Percentiles rank a stretch among this genome's conserved stretches.
These are phyloP conservation scores for Lentinula lateritia DNA, from an alignment of 768 basidiomycete genomes.

Conservation along the genomic window DNA sequence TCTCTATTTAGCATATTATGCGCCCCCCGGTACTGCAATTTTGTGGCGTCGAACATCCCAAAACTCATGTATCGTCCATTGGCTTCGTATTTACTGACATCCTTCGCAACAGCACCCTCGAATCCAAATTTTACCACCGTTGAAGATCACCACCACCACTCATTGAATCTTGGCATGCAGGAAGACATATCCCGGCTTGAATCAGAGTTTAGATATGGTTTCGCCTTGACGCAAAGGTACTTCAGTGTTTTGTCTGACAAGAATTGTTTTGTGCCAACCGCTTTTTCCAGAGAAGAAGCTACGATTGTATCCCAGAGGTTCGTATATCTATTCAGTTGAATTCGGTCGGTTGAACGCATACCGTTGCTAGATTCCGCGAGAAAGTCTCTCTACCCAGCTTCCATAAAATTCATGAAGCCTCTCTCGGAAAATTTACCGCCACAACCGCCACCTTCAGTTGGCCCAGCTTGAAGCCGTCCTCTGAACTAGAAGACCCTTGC, in stretches of 20 bases:
- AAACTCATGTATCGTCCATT: background rate
- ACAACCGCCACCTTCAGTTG: slow-evolving; percentile 42
- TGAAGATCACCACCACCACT: background rate
- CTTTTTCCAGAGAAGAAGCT: background rate
- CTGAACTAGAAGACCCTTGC: slow-evolving; percentile 11
- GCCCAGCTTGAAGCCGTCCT: slow-evolving; percentile 40
- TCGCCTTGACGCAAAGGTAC: background rate
- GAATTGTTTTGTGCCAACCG: background rate
- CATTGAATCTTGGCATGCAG: background rate
- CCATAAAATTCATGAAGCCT: slow-evolving; percentile 10
- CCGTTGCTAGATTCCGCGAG: background rate
- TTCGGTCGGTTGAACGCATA: background rate
- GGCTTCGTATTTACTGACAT: background rate
- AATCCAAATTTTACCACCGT: background rate
- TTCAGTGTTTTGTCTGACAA: too few relatives aligned
- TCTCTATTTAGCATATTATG: background rate
- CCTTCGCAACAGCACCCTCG: background rate
- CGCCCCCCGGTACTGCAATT: background rate
- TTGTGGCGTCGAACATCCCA: background rate
- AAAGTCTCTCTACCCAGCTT: background rate
- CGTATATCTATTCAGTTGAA: background rate
- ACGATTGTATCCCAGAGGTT: background rate
- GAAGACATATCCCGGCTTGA: background rate
- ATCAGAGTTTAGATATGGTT: background rate
- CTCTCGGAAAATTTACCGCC: slow-evolving; percentile 36